Conservation (phyloP, 257 asterid genomes). For the Solanum rostratum region DNA sequence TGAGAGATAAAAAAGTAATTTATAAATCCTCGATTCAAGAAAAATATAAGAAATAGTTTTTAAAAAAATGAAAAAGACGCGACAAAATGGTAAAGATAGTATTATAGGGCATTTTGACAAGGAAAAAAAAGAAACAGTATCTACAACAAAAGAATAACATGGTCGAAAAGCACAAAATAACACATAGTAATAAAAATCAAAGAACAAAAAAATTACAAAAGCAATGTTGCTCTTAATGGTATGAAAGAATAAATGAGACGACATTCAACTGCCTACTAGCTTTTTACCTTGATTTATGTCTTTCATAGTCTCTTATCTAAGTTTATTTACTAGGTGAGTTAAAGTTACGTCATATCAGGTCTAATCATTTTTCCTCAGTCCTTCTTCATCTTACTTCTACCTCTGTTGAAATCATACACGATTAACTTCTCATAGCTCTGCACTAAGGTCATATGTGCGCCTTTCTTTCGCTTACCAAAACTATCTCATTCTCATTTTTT, state of each 20-base stretch:
- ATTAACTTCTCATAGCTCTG: neutral
- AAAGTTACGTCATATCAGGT: neutral
- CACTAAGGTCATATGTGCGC: neutral
- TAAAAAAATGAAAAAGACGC: neutral
- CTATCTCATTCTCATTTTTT: neutral
- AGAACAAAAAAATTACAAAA: neutral
- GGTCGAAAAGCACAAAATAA: neutral
- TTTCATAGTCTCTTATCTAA: neutral
- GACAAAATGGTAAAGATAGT: neutral
- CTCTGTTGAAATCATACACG: neutral
- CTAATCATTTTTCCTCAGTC: neutral
- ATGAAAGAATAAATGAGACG: neutral
- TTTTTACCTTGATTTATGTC: neutral
- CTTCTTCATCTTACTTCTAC: neutral
- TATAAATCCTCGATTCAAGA: neutral
- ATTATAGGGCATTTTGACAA: neutral
- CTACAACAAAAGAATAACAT: neutral
- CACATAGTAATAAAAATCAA: neutral
- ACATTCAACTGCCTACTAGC: neutral
- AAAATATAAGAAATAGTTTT: neutral
- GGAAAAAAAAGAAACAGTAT: neutral
- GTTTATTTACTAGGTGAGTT: neutral
- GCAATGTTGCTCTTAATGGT: neutral
- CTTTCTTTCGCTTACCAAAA: fast-evolving
- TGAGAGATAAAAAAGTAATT: neutral